Evolutionary conservation across 139 green algal species (phyloP).

Genomic region (Bryopsis sp.): DNA sequence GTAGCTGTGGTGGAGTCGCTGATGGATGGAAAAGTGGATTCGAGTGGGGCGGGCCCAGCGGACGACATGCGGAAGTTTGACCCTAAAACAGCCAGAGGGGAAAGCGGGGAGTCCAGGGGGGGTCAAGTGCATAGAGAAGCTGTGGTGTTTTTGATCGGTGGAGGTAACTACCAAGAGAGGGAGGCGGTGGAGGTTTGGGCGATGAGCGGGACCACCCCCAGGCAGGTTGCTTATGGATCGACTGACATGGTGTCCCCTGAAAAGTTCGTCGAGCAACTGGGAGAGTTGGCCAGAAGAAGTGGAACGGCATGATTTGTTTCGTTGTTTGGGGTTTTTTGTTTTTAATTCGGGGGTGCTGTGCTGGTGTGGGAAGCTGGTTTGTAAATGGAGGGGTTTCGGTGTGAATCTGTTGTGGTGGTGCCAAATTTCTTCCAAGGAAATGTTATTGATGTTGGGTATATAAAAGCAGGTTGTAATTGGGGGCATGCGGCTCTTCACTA

Average conservation of each 20-base stretch:
- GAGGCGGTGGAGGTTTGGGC: constrained; percentile 64
- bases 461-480: no score
- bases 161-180: constrained; percentile 92
- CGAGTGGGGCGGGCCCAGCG: neutral
- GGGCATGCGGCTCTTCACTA: no score
- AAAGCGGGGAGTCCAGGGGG: constrained; percentile 25
- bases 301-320: no score
- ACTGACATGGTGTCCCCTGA: constrained; percentile 79
- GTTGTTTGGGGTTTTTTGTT: no score
- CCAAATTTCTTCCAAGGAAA: no score
- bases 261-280: constrained; percentile 69
- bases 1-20: constrained; percentile 78
- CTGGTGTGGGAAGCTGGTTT: no score
- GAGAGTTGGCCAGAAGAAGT: constrained; percentile 50
- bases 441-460: no score
- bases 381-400: no score
- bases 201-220: constrained; percentile 18
- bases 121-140: constrained; percentile 62
- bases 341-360: no score
- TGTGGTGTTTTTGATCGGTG: constrained; percentile 96
- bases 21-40: constrained; percentile 62
- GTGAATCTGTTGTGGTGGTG: no score
- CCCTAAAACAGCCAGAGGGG: constrained; percentile 54
- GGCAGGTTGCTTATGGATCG: constrained; percentile 81
- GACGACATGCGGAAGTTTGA: constrained; percentile 82